Percentiles rank a stretch among this genome's conserved stretches.
Evolutionary conservation across 1,139 yeast species (phyloP).

Genomic region (Diutina pseudorugosa): DNA sequence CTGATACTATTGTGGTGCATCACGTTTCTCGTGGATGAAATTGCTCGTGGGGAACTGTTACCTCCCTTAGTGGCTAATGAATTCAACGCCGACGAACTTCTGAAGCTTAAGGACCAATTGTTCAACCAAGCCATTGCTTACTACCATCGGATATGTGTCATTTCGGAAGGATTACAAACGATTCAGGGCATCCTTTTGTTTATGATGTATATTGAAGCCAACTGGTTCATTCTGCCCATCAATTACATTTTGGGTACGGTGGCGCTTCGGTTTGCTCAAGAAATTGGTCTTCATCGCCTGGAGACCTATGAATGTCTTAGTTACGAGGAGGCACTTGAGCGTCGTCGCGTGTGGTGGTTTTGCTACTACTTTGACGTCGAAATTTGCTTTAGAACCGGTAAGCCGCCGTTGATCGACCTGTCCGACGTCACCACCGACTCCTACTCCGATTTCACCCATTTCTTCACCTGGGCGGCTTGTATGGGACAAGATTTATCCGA

Average conservation of each 20-base stretch:
- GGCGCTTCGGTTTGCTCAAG: slow-evolving; percentile 50
- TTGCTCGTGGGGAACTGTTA: neutral
- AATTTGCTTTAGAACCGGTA: slow-evolving; percentile 42
- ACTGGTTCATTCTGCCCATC: slow-evolving; percentile 28
- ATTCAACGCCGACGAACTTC: slow-evolving; percentile 6
- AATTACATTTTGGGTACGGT: slow-evolving; percentile 34
- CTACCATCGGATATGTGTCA: slow-evolving; percentile 32
- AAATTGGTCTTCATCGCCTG: slow-evolving; percentile 51
- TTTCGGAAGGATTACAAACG: slow-evolving; percentile 39
- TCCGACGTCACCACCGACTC: slow-evolving; percentile 23
- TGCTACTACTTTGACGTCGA: slow-evolving; percentile 45
- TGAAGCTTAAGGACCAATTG: slow-evolving; percentile 15
- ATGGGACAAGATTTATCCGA: neutral
- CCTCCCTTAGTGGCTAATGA: neutral
- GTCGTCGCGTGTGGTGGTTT: slow-evolving; percentile 43
- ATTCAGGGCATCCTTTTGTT: slow-evolving; percentile 38
- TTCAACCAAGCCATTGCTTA: slow-evolving; percentile 31
- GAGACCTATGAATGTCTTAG: slow-evolving; percentile 33
- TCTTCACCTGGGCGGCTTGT: neutral
- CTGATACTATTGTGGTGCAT: slow-evolving; percentile 9
- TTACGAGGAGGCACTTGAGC: slow-evolving; percentile 21
- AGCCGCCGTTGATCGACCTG: slow-evolving; percentile 44
- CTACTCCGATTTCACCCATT: neutral
- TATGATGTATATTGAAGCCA: slow-evolving; percentile 31
- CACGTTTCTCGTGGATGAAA: neutral